phyloP scores from a whole-genome alignment of 192 early-diverging fungal genomes.

The Spizellomyces sp. region DNA sequence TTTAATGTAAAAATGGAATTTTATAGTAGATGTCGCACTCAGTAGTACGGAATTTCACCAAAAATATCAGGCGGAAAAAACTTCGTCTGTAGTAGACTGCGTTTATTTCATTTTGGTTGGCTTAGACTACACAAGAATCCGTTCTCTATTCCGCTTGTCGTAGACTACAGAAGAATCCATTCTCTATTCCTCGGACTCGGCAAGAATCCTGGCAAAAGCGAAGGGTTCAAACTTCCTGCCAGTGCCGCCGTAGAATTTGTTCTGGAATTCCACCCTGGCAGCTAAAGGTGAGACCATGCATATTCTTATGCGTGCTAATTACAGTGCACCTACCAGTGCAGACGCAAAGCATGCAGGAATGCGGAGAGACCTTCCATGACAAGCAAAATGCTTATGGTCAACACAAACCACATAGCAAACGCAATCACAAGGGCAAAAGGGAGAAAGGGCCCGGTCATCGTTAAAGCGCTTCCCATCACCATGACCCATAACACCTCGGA shows the following conservation, averaged over 20 bases:
- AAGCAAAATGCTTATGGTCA: constrained; percentile 79
- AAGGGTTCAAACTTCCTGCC: constrained; percentile 93
- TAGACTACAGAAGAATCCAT: too few species aligned
- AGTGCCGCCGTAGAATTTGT: constrained; percentile 94
- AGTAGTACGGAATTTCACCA: too few species aligned
- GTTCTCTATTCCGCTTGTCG: too few species aligned
- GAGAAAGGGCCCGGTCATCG: constrained; percentile 49
- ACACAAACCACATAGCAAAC: constrained; percentile 85
- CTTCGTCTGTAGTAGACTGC: too few species aligned
- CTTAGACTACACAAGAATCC: too few species aligned
- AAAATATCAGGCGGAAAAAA: too few species aligned
- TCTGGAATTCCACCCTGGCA: constrained; percentile 90
- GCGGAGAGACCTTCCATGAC: constrained; percentile 88
- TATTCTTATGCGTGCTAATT: background rate
- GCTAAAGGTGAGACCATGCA: background rate
- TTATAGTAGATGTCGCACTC: too few species aligned
- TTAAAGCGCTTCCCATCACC: constrained; percentile 68
- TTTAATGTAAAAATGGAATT: too few species aligned
- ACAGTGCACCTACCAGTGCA: constrained; percentile 69
- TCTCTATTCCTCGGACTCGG: constrained; percentile 25
- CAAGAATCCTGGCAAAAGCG: constrained; percentile 61
- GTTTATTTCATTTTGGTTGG: too few species aligned
- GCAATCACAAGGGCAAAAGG: constrained; percentile 75
- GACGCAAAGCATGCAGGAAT: constrained; percentile 88
- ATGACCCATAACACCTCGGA: constrained; percentile 97